Evolutionary conservation across 2,329 filamentous ascomycete species (phyloP), one percentile per base, ranked within the genome.

Genomic region (Fusarium fujikuroi): DNA sequence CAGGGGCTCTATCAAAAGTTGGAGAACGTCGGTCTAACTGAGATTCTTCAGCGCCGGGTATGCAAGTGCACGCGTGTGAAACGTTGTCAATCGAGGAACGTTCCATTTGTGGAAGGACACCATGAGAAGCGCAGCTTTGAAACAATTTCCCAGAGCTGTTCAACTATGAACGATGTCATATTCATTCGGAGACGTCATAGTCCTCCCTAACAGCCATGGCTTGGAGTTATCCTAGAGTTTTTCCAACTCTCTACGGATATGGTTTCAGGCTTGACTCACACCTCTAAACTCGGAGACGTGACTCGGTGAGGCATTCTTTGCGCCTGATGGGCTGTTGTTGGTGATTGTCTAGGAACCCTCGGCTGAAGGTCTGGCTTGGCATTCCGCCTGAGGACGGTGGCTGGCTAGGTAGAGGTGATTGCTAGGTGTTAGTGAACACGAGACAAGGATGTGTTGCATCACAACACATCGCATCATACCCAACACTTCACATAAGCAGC

Each of bases 391-490:
- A 49, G 49, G 7, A 60, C 61, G 49, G 62, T 72, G 60, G 62
- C 57, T 70, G 40, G 52, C 23, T 36, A 47, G 34, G 39, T 49
- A 28, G 40, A 36, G 37, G 49, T 59, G 52, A 63, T 59, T 56
- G 54, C 47, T 23, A 30, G 23, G 40, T 56, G 63, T 25, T 69
- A 60, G 67, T 68, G 63, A 63, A 59, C 52, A 74, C 63, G 52
- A 73, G 63, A 74, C 70, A 74, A 60, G 62, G 60, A 50, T 63
- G 61, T 67, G 61, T 65, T 71, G 61, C 73, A 76, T 74, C 73
- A 73, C 60, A 59, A 64, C 65, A 54, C 53, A 71, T 60, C 39
- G 40, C 63, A 74, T 72, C 52, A 58, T 56, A 76, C 62, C 66
- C 69, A 73, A 56, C 50, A 60, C 49, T 32, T 69, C 19, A 43